Percentiles rank a stretch among this genome's conserved stretches.
Evolutionary conservation across 805 yeast species (phyloP).

Genomic region (Saturnispora zaruensis): DNA sequence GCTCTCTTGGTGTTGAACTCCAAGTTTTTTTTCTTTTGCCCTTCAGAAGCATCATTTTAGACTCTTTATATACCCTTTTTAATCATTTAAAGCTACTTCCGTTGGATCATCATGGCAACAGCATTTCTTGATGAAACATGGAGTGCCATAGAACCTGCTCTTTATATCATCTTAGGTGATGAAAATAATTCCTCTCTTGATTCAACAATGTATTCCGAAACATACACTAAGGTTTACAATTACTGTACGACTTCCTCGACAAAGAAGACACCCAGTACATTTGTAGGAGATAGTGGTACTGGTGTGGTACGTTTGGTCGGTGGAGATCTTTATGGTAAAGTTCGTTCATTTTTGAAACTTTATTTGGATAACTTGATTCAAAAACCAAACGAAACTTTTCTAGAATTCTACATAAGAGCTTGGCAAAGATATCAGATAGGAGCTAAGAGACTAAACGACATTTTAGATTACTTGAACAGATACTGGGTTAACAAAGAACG

Average conservation of each 20-base stretch:
- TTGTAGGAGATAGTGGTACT: constrained; percentile 17
- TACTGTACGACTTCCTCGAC: constrained; percentile 80
- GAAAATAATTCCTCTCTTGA: constrained; percentile 56
- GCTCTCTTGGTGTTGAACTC: neutral
- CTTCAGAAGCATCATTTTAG: neutral
- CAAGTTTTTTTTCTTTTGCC: neutral
- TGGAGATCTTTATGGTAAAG: constrained; percentile 72
- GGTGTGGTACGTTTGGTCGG: constrained; percentile 53
- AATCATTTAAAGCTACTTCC: neutral
- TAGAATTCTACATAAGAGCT: constrained; percentile 74
- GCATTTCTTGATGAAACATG: constrained; percentile 41
- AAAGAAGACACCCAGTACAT: constrained; percentile 29
- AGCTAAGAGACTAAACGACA: constrained; percentile 84
- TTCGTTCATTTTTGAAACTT: constrained; percentile 54
- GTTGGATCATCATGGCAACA: neutral
- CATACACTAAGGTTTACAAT: constrained; percentile 87
- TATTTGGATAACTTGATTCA: constrained; percentile 47
- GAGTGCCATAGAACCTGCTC: constrained; percentile 70
- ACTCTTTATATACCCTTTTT: neutral
- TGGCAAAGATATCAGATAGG: constrained; percentile 91
- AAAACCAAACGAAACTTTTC: constrained; percentile 54
- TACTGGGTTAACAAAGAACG: constrained; percentile 97
- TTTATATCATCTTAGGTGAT: constrained; percentile 61
- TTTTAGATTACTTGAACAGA: constrained; percentile 90
- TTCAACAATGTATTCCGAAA: constrained; percentile 72